Evolutionary conservation across 2,329 filamentous ascomycete genomes (phyloP), one percentile per base, ranked within the genome.

Genomic region (Clathrospora elynae): DNA sequence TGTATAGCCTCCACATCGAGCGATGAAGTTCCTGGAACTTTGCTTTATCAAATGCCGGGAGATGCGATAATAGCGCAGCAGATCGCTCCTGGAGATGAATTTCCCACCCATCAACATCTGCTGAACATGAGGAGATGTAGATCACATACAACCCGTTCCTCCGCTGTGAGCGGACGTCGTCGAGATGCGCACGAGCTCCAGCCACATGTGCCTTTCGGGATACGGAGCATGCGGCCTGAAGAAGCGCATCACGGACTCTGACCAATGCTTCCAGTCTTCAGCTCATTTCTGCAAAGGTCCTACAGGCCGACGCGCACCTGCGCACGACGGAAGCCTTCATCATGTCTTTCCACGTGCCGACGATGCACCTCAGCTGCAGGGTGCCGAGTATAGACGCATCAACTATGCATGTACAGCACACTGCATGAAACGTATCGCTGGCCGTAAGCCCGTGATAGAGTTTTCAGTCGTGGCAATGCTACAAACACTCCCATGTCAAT

Each of bases 351-450:
- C 53, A 59, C 55, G 53, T 56, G 50, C 40, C 43, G 47, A 34
- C 46, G 44, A 43, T 50, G 55, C 44, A n/a, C 34, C 33, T 19
- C 24, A 14, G 5, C 43, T 46, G 42, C 38, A 41, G 30, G 39
- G 32, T 36, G 44, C 37, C 49, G 35, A 31, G 48, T 29, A 37
- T 42, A 53, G 43, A 47, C 53, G 48, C 37, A 42, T 49, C 46
- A 45, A 49, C 40, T 42, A 49, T 57, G 54, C 54, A 47, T 41
- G 41, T 22, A 28, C 39, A 52, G 41, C 51, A 45, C 49, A 45
- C 38, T 30, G 44, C 25, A 26, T 48, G 51, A 51, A 55, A 59
- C 45, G 35, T 38, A 26, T 41, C 30, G 33, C 47, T 30, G 32
- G 34, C 31, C 31, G 40, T 33, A 38, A 40, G 32, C 35, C 46